These are phyloP conservation scores for Leccinum barrowsii DNA, from an alignment of 768 basidiomycete species.

Conservation along the genomic window DNA sequence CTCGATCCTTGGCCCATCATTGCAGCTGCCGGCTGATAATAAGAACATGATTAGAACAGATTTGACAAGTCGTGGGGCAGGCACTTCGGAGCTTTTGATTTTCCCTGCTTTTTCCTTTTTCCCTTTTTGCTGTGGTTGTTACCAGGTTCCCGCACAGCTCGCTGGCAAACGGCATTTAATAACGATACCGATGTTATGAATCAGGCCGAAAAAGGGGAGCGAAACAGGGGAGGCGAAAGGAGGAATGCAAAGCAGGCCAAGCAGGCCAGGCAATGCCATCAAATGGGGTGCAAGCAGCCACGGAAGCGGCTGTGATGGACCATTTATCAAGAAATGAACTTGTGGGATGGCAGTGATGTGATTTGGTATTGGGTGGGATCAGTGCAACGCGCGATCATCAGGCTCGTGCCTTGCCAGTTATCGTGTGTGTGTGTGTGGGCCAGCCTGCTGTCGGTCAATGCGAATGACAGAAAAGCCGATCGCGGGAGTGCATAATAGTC, in stretches of 20 bases:
- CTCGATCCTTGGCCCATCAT: slow-evolving; percentile 1
- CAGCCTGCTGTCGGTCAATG: background rate
- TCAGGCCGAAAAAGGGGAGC: background rate
- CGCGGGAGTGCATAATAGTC: background rate
- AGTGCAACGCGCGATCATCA: background rate
- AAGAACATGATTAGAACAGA: background rate
- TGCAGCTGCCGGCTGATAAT: background rate
- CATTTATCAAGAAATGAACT: background rate
- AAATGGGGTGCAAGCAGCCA: background rate
- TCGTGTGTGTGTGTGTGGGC: background rate
- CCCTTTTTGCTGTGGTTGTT: background rate
- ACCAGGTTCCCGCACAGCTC: background rate
- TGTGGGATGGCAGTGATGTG: background rate
- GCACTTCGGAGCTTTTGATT: background rate
- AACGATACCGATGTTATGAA: background rate
- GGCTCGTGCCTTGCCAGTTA: background rate
- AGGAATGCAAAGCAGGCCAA: background rate
- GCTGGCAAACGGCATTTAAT: background rate
- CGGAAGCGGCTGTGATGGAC: background rate
- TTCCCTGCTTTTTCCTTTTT: background rate
- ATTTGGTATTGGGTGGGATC: background rate
- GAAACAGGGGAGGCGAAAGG: background rate
- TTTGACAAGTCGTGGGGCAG: background rate
- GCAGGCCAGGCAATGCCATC: background rate
- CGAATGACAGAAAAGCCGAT: background rate